Evolutionary conservation across 805 yeast species (phyloP).

Genomic region (Monosporozyma solicola): DNA sequence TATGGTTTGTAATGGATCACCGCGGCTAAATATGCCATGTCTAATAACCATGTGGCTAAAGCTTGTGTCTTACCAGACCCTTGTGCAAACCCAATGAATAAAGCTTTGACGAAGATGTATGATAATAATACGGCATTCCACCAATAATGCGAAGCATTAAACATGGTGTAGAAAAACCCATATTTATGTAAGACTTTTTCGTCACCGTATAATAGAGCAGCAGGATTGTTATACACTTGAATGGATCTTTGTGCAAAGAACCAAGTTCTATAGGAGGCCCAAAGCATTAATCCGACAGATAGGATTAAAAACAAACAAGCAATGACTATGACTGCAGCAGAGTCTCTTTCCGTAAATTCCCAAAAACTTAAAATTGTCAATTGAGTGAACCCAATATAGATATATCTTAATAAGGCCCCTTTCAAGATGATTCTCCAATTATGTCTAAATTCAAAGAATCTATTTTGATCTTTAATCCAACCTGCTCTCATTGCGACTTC

Average conservation of each 20-base stretch:
- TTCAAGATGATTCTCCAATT: conserved; percentile 56
- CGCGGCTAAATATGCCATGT: conserved; percentile 56
- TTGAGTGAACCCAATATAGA: conserved; percentile 81
- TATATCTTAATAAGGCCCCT: conserved; percentile 70
- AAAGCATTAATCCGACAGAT: conserved; percentile 49
- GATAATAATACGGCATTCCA: conserved; percentile 59
- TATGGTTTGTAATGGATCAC: conserved; percentile 64
- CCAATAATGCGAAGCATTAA: conserved; percentile 72
- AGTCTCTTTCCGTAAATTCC: conserved; percentile 76
- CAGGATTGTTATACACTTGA: conserved; percentile 61
- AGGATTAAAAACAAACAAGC: conserved; percentile 63
- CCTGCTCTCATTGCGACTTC: conserved; percentile 40
- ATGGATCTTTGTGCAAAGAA: conserved; percentile 56
- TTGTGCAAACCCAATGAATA: conserved; percentile 73
- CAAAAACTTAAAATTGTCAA: conserved; percentile 68
- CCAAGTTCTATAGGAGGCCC: conserved; percentile 60
- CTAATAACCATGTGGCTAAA: conserved; percentile 64
- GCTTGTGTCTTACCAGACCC: conserved; percentile 74
- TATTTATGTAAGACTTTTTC: conserved; percentile 60
- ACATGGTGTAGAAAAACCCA: conserved; percentile 88
- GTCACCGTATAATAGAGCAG: conserved; percentile 79
- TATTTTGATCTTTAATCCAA: conserved; percentile 38
- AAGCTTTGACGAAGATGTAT: conserved; percentile 55
- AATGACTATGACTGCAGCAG: conserved; percentile 79
- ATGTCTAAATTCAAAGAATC: conserved; percentile 41